phyloP scores from a whole-genome alignment of 768 basidiomycete genomes.

The Boletus coccyginus region DNA sequence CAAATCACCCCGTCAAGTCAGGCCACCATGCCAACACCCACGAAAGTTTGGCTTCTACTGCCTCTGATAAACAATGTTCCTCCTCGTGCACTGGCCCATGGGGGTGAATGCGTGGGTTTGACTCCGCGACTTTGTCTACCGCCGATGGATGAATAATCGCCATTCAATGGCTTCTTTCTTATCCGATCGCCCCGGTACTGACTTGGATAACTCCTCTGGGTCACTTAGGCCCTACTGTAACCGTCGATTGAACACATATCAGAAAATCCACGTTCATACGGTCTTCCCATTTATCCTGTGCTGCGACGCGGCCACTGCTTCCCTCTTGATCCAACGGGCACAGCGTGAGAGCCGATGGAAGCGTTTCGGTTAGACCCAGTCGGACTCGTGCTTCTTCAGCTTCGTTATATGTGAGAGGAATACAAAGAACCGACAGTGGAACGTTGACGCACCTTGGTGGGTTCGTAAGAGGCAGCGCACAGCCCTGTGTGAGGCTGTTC shows the following conservation, averaged over 20 bases:
- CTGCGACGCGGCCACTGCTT: not conserved
- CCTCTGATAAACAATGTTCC: not conserved
- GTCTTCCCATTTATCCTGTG: slow-evolving; percentile 1
- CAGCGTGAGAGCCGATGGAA: slow-evolving; percentile 7
- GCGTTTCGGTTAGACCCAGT: slow-evolving; percentile 12
- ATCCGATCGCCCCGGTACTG: not conserved
- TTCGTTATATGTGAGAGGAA: not conserved
- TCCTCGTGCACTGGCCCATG: not conserved
- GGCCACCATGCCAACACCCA: not conserved
- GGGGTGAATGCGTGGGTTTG: not conserved
- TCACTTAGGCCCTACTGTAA: not conserved
- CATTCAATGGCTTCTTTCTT: not conserved
- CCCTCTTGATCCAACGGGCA: not conserved
- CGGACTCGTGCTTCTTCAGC: not conserved
- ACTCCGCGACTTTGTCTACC: not conserved
- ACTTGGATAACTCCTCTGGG: not conserved
- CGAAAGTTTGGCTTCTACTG: not conserved
- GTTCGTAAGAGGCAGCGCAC: slow-evolving; percentile 12
- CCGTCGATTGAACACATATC: not conserved
- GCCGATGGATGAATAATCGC: not conserved
- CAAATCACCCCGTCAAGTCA: not conserved
- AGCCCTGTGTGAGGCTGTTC: slow-evolving; percentile 11
- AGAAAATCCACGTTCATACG: slow-evolving; percentile 12
- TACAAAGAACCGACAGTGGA: not conserved
- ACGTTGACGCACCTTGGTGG: not conserved